Percentiles rank a stretch among this genome's conserved stretches.
Conservation (phyloP, 2,329 filamentous ascomycete genomes). For the Aspergillus candidus region DNA sequence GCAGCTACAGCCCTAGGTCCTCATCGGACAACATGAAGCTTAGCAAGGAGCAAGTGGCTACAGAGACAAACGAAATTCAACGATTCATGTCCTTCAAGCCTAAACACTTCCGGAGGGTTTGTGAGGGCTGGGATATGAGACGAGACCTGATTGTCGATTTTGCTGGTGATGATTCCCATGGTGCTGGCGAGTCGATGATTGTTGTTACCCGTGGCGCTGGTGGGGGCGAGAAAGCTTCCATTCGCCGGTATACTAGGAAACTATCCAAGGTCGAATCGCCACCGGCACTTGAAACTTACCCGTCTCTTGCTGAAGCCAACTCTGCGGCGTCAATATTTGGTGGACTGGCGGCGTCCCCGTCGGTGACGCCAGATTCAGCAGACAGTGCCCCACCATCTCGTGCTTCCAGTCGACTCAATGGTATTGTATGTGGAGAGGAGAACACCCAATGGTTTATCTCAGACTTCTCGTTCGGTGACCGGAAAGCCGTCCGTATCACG, state of each 20-base stretch:
- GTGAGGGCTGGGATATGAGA: constrained; percentile 87
- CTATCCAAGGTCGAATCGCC: constrained; percentile 31
- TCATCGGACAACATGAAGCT: constrained; percentile 69
- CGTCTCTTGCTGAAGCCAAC: constrained; percentile 10
- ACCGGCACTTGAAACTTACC: constrained; percentile 5
- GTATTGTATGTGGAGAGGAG: constrained; percentile 27
- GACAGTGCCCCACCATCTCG: constrained; percentile 28
- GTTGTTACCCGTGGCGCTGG: constrained; percentile 68
- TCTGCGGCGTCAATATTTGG: constrained; percentile 47
- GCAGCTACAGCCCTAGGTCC: constrained; percentile 73
- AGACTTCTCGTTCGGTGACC: constrained; percentile 55
- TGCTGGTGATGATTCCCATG: constrained; percentile 67
- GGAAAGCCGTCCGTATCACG: constrained; percentile 58
- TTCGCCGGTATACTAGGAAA: constrained; percentile 56
- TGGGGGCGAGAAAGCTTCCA: constrained; percentile 48
- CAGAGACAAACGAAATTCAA: constrained; percentile 78
- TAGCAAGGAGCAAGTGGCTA: constrained; percentile 61
- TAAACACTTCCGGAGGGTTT: constrained; percentile 69
- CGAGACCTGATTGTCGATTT: constrained; percentile 83
- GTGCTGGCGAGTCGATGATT: constrained; percentile 69
- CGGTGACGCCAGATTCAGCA: constrained; percentile 5
- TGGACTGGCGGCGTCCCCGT: constrained; percentile 28
- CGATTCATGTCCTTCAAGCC: constrained; percentile 67
- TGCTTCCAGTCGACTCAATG: constrained; percentile 26
- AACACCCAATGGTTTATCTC: constrained; percentile 64